Conservation (phyloP, 345 rosid genomes). For the Erodium maritimum region DNA sequence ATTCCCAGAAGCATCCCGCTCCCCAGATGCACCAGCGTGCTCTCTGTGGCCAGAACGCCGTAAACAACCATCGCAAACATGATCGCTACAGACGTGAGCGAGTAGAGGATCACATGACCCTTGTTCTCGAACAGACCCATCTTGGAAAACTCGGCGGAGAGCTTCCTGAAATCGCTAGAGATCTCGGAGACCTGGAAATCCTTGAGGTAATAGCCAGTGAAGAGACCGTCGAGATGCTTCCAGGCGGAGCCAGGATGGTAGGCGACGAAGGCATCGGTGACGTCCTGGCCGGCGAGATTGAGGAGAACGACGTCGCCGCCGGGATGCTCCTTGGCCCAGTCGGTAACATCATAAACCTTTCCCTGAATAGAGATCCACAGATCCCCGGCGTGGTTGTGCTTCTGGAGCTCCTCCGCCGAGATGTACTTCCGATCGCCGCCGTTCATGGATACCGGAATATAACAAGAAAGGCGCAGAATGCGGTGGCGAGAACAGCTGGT, state of each 20-base stretch:
- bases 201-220: slow-evolving; percentile 50
- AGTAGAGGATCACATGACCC: slow-evolving; percentile 43
- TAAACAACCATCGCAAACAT: slow-evolving; percentile 46
- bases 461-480: too few relatives aligned
- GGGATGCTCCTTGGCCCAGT: slow-evolving; percentile 69
- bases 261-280: slow-evolving; percentile 86
- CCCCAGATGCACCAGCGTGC: slow-evolving; percentile 47
- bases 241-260: slow-evolving; percentile 86
- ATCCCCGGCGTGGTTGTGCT: slow-evolving; percentile 59
- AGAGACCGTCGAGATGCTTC: slow-evolving; percentile 50
- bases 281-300: slow-evolving; percentile 82
- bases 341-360: slow-evolving; percentile 63
- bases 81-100: slow-evolving; percentile 27
- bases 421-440: slow-evolving; percentile 33
- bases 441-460: not conserved
- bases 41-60: slow-evolving; percentile 47
- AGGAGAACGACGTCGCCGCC: slow-evolving; percentile 65
- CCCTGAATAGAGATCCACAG: slow-evolving; percentile 89
- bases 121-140: slow-evolving; percentile 70
- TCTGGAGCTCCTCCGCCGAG: slow-evolving; percentile 42
- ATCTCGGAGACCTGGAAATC: slow-evolving; percentile 58
- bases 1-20: slow-evolving; percentile 57
- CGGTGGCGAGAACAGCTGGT: too few relatives aligned
- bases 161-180: slow-evolving; percentile 63
- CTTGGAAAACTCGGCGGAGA: slow-evolving; percentile 42